Conservation (phyloP, 805 yeast species). For the Barnettozyma wickerhamii region DNA sequence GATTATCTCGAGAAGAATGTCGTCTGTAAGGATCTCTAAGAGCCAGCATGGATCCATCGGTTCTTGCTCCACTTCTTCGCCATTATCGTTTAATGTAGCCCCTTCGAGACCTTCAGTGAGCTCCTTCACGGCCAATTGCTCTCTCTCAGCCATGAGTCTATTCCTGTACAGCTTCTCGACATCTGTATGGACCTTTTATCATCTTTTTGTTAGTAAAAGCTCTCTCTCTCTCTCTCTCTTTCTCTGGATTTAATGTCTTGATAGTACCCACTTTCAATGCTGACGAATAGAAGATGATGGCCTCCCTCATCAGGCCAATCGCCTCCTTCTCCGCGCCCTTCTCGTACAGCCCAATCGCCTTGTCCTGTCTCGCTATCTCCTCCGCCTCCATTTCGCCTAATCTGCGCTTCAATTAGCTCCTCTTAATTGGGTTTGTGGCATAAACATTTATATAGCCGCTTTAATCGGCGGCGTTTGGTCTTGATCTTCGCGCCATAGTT, state of each 20-base stretch:
- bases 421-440: too few relatives aligned
- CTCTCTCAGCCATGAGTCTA: slow-evolving; percentile 29
- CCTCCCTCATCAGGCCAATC: slow-evolving; percentile 77
- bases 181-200: slow-evolving; percentile 36
- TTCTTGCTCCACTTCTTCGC: slow-evolving; percentile 13
- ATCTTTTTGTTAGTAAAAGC: too few relatives aligned
- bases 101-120: slow-evolving; percentile 6
- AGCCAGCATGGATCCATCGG: slow-evolving; percentile 38
- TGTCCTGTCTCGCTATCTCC: slow-evolving; percentile 15
- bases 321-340: slow-evolving; percentile 67
- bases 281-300: slow-evolving; percentile 63
- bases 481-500: too few relatives aligned
- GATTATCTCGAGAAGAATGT: slow-evolving; percentile 49
- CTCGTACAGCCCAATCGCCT: slow-evolving; percentile 65
- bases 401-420: too few relatives aligned
- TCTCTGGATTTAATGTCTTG: too few relatives aligned
- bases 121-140: neutral
- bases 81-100: neutral
- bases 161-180: slow-evolving; percentile 70
- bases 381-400: slow-evolving; percentile 3
- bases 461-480: too few relatives aligned
- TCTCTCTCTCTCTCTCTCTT: too few relatives aligned
- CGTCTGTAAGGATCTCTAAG: slow-evolving; percentile 48
- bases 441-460: too few relatives aligned
- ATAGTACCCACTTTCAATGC: slow-evolving; percentile 59